A percentile compares a stretch with the other conserved stretches of the same genome.
These are phyloP conservation scores for Caloboletus firmus DNA, from an alignment of 1,284 basidiomycete species.

Conservation along the genomic window DNA sequence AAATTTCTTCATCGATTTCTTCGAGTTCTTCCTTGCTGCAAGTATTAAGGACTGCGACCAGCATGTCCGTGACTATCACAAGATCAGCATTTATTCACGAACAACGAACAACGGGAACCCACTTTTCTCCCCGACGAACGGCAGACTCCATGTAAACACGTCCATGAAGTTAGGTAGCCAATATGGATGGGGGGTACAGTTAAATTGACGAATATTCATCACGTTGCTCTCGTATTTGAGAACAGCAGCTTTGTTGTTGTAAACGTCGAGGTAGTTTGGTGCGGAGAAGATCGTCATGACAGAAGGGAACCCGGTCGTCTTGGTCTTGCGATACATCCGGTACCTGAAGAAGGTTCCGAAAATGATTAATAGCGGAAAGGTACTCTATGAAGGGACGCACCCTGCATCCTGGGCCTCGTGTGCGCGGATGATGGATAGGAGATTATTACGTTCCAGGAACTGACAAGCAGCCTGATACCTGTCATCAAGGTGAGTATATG, in stretches of 20 bases:
- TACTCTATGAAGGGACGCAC: slow-evolving; percentile 40
- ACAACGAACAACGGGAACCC: slow-evolving; percentile 29
- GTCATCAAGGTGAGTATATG: slow-evolving; percentile 5
- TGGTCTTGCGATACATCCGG: slow-evolving; percentile 96
- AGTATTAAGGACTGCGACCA: slow-evolving; percentile 91
- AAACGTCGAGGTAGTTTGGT: slow-evolving; percentile 94
- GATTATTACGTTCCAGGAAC: slow-evolving; percentile 91
- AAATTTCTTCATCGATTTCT: slow-evolving; percentile 68
- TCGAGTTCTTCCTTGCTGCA: slow-evolving; percentile 95
- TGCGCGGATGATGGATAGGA: slow-evolving; percentile 92
- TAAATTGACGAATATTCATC: slow-evolving; percentile 95
- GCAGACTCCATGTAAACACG: slow-evolving; percentile 89
- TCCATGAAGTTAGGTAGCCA: slow-evolving; percentile 96
- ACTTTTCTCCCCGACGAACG: slow-evolving; percentile 96
- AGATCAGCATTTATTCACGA: not conserved
- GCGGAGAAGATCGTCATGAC: slow-evolving; percentile 98
- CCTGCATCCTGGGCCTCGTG: slow-evolving; percentile 97
- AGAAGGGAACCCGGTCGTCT: slow-evolving; percentile 89
- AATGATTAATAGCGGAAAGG: not conserved
- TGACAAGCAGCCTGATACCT: slow-evolving; percentile 91
- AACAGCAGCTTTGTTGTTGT: slow-evolving; percentile 96
- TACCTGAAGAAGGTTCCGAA: slow-evolving; percentile 51
- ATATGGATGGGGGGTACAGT: slow-evolving; percentile 93
- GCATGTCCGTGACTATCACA: slow-evolving; percentile 85
- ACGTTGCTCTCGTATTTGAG: slow-evolving; percentile 97